Evolutionary conservation across 768 basidiomycete species (phyloP).

Genomic region (Pholiota microspora): DNA sequence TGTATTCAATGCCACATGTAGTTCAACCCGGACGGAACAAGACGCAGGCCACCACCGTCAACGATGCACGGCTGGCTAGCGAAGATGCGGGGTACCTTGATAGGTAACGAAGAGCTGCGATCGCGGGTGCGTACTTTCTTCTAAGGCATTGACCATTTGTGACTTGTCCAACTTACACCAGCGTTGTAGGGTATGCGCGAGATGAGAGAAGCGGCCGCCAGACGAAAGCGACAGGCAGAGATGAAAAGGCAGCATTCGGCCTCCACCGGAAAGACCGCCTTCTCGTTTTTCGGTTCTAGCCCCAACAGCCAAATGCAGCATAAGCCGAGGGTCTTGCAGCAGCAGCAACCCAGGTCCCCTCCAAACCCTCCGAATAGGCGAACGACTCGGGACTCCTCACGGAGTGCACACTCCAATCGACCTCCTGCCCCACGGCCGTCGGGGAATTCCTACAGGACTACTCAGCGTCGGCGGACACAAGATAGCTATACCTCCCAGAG

Average conservation of each 20-base stretch:
- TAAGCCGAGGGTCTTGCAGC: conserved; percentile 3
- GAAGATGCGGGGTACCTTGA: conserved; percentile 73
- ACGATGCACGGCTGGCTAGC: conserved; percentile 76
- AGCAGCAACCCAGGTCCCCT: conserved; percentile 4
- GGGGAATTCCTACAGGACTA: conserved; percentile 9
- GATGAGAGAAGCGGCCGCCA: conserved; percentile 53
- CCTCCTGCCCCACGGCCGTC: conserved; percentile 15
- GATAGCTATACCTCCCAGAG: conserved; percentile 6
- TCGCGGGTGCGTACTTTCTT: conserved; percentile 33
- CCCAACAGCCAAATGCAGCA: not conserved
- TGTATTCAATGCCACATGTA: conserved; percentile 14
- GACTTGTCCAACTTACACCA: conserved; percentile 7
- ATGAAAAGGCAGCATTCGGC: conserved; percentile 18
- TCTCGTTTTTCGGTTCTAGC: conserved; percentile 23
- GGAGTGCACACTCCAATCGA: conserved; percentile 10
- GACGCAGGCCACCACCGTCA: conserved; percentile 48
- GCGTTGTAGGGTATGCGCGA: conserved; percentile 58
- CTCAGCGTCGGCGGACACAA: conserved; percentile 10
- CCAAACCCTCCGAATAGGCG: not conserved
- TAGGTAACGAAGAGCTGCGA: conserved; percentile 59
- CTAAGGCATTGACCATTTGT: not conserved
- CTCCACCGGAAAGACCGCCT: conserved; percentile 14
- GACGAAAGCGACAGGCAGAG: conserved; percentile 21
- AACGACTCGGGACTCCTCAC: conserved; percentile 5
- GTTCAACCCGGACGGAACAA: conserved; percentile 43